phyloP scores from a whole-genome alignment of 192 early-diverging fungal species.

The Chytriomyces hyalinus region DNA sequence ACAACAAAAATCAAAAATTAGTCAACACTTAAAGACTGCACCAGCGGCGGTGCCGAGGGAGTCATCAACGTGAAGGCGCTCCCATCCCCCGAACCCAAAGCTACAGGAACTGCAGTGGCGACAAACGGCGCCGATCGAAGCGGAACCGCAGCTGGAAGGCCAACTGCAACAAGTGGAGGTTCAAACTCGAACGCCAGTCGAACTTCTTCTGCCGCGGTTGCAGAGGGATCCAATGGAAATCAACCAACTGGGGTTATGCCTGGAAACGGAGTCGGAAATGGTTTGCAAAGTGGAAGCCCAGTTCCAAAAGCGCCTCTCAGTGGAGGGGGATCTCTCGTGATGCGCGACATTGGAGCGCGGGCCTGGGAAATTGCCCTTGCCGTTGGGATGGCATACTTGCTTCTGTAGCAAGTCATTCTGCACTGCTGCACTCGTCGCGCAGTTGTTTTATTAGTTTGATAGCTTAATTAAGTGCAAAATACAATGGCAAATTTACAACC shows the following conservation, averaged over 20 bases:
- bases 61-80: neutral
- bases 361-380: neutral
- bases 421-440: neutral
- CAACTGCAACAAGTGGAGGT: neutral
- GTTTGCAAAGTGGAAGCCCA: neutral
- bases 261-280: neutral
- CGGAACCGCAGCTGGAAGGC: neutral
- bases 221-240: neutral
- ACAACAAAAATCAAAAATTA: neutral
- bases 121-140: neutral
- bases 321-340: neutral
- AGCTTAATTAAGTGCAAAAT: neutral
- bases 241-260: neutral
- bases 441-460: neutral
- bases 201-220: neutral
- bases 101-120: neutral
- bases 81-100: neutral
- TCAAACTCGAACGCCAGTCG: neutral
- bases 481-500: neutral
- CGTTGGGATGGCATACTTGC: neutral
- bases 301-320: constrained; percentile 12
- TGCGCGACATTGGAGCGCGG: neutral
- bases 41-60: neutral
- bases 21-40: neutral
- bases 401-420: neutral